A percentile compares a stretch with the other conserved stretches of the same genome.
phyloP scores from a whole-genome alignment of 345 rosid species.

The Camelina laxa region DNA sequence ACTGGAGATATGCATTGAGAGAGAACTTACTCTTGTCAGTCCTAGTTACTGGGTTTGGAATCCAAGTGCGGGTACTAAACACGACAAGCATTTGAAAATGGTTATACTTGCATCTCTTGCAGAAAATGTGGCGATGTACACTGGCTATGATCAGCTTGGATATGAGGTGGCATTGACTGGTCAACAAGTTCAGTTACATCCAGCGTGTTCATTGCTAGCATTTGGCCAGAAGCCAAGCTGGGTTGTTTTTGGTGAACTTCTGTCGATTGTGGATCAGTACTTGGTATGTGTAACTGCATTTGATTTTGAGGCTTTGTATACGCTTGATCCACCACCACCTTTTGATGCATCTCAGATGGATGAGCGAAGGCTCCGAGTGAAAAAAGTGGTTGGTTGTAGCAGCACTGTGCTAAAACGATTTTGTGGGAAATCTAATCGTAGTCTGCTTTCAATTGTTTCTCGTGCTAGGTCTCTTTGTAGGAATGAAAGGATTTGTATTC shows the following conservation, averaged over 20 bases:
- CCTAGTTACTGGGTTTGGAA: constrained; percentile 75
- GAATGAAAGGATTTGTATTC: constrained; percentile 70
- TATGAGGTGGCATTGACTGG: constrained; percentile 84
- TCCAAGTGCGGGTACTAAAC: constrained; percentile 51
- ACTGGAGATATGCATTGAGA: constrained; percentile 65
- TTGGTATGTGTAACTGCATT: constrained; percentile 87
- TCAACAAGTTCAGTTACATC: constrained; percentile 79
- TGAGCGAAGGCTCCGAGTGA: constrained; percentile 57
- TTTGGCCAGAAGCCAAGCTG: constrained; percentile 82
- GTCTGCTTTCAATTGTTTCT: constrained; percentile 62
- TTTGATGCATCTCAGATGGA: constrained; percentile 64
- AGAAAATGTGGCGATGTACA: constrained; percentile 89
- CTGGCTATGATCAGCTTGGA: constrained; percentile 85
- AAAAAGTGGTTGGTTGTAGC: constrained; percentile 66
- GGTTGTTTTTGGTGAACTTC: constrained; percentile 88
- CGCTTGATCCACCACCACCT: constrained; percentile 69
- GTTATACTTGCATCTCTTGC: constrained; percentile 72
- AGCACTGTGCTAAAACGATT: constrained; percentile 61
- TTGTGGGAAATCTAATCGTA: constrained; percentile 70
- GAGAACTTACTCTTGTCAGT: constrained; percentile 61
- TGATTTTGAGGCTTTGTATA: constrained; percentile 67
- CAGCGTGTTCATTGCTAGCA: constrained; percentile 78
- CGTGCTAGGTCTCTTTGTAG: constrained; percentile 52
- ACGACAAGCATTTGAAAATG: constrained; percentile 59
- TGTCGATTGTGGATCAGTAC: constrained; percentile 61